Evolutionary conservation across 176 grass and related monocot species (phyloP).

Genomic region (Hordeum marinum): DNA sequence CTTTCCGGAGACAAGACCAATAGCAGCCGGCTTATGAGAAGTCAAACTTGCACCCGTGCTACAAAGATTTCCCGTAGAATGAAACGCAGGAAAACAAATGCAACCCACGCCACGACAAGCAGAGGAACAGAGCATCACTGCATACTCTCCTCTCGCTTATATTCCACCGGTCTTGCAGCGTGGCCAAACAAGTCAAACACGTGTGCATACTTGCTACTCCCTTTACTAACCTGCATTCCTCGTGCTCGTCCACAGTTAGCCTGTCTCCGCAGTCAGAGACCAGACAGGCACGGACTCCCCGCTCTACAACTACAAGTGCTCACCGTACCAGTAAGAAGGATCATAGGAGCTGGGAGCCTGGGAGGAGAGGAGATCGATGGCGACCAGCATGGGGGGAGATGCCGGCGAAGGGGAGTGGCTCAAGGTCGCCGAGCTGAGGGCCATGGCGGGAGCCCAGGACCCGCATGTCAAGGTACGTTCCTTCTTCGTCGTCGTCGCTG

Average conservation of each 20-base stretch:
- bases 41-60: too few species aligned
- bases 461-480: slow-evolving; percentile 29
- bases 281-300: background rate
- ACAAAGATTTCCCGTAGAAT: too few species aligned
- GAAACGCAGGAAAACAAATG: background rate
- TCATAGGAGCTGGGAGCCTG: background rate
- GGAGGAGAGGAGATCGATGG: background rate
- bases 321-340: background rate
- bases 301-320: background rate
- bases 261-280: background rate
- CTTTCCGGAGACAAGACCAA: too few species aligned
- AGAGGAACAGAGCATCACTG: background rate
- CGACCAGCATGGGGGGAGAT: background rate
- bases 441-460: slow-evolving; percentile 29
- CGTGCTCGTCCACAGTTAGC: background rate
- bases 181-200: background rate
- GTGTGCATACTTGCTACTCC: background rate
- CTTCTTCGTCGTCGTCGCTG: background rate
- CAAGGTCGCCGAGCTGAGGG: slow-evolving; percentile 42
- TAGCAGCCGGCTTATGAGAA: too few species aligned
- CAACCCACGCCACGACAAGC: background rate
- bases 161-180: background rate
- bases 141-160: background rate
- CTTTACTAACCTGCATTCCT: too few species aligned
- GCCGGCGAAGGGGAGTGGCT: slow-evolving; percentile 40